Evolutionary conservation across 306 rosid genomes (phyloP).

Genomic region (Prunus mume): DNA sequence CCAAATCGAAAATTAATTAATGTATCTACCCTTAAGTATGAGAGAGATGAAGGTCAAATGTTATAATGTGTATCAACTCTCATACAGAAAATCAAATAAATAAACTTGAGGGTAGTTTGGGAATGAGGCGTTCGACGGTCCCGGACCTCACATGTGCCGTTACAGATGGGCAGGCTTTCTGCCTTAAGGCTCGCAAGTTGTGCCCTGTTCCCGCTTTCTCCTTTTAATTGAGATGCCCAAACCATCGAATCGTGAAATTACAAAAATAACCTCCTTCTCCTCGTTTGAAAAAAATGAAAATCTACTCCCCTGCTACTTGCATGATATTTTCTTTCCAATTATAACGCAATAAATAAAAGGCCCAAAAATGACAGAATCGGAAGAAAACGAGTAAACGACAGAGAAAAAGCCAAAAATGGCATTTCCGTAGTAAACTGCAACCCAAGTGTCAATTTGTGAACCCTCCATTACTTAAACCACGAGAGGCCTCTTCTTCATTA

Average conservation of each 20-base stretch:
- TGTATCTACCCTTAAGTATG: background rate
- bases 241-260: conserved; percentile 25
- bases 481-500: conserved; percentile 12
- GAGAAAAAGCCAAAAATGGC: conserved; percentile 34
- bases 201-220: conserved; percentile 44
- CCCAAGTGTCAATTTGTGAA: conserved; percentile 32
- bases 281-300: background rate
- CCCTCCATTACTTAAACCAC: conserved; percentile 58
- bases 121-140: conserved; percentile 31
- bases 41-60: background rate
- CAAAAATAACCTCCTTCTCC: conserved; percentile 19
- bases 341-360: background rate
- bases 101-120: conserved; percentile 29
- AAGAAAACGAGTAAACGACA: conserved; percentile 1
- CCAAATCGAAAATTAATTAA: background rate
- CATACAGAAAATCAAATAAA: background rate
- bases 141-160: conserved; percentile 73
- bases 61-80: background rate
- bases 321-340: background rate
- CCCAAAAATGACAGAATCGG: background rate
- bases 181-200: conserved; percentile 53
- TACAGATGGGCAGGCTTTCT: conserved; percentile 72
- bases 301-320: background rate
- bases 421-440: conserved; percentile 38
- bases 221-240: conserved; percentile 32